Conservation (phyloP, 2,329 filamentous ascomycete species). For the Aureobasidium musti region DNA sequence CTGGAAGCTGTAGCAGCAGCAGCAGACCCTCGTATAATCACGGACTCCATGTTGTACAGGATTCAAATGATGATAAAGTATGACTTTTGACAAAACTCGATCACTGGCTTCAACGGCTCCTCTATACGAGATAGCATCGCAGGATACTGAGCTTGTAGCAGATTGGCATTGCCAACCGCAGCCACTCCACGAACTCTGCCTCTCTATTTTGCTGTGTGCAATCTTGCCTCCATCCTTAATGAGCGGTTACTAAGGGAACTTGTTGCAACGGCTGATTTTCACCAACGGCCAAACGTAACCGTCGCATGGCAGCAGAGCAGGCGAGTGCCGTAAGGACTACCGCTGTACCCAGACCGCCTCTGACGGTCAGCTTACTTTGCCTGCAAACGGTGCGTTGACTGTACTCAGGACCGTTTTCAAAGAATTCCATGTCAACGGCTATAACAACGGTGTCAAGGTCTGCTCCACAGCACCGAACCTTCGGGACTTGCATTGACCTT, state of each 20-base stretch:
- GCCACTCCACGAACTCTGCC: not conserved
- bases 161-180: constrained; percentile 22
- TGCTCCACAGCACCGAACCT: constrained; percentile 12
- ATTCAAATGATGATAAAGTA: constrained; percentile 15
- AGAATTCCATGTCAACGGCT: constrained; percentile 27
- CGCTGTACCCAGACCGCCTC: not conserved
- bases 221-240: not conserved
- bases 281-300: constrained; percentile 2
- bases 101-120: not conserved
- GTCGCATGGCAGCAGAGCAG: not conserved
- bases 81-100: constrained; percentile 8
- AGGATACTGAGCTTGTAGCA: constrained; percentile 14
- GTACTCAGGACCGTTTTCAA: constrained; percentile 1
- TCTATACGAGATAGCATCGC: constrained; percentile 24
- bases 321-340: not conserved
- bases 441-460: constrained; percentile 19
- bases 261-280: constrained; percentile 26
- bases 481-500: not conserved
- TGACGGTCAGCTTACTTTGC: constrained; percentile 1
- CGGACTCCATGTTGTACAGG: not conserved
- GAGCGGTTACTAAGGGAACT: constrained; percentile 16
- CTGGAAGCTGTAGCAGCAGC: not conserved
- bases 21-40: not conserved
- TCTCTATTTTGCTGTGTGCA: not conserved
- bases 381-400: constrained; percentile 12